These are phyloP conservation scores for Discostella stelligeroides DNA, from an alignment of 108 stramenopile genomes.

Conservation along the genomic window DNA sequence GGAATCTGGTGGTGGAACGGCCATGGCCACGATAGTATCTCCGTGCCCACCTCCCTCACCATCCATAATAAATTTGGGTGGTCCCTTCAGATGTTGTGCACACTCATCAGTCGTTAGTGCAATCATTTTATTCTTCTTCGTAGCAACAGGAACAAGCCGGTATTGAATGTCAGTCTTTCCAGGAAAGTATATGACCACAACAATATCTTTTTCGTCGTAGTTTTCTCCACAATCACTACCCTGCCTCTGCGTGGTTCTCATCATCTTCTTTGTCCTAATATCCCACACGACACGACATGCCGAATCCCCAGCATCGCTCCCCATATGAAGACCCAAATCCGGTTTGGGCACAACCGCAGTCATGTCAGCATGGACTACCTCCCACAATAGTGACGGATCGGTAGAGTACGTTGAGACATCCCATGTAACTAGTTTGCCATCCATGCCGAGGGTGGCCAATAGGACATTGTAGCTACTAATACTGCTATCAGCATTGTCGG, in stretches of 20 bases:
- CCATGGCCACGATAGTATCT: conserved; percentile 68
- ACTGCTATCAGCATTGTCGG: no score
- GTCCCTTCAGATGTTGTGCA: not conserved
- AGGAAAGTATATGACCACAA: conserved; percentile 37
- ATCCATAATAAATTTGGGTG: conserved; percentile 36
- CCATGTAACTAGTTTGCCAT: conserved; percentile 68
- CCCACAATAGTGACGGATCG: conserved; percentile 43
- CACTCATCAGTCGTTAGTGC: not conserved
- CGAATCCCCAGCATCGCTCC: no score
- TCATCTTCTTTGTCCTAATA: no score
- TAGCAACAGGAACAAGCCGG: conserved; percentile 17
- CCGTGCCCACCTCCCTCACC: conserved; percentile 45
- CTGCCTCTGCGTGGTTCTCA: not conserved
- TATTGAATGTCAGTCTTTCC: conserved; percentile 53
- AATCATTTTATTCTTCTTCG: no score
- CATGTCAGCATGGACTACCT: conserved; percentile 40
- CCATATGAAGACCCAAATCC: no score
- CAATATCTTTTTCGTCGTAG: conserved; percentile 9
- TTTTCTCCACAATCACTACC: not conserved
- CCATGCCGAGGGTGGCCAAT: conserved; percentile 64
- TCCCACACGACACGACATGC: no score
- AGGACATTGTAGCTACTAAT: not conserved
- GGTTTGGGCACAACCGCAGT: conserved; percentile 31
- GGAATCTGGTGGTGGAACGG: conserved; percentile 26
- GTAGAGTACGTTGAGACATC: conserved; percentile 28